phyloP scores from a whole-genome alignment of 768 basidiomycete genomes.

The Royoungia palumana region DNA sequence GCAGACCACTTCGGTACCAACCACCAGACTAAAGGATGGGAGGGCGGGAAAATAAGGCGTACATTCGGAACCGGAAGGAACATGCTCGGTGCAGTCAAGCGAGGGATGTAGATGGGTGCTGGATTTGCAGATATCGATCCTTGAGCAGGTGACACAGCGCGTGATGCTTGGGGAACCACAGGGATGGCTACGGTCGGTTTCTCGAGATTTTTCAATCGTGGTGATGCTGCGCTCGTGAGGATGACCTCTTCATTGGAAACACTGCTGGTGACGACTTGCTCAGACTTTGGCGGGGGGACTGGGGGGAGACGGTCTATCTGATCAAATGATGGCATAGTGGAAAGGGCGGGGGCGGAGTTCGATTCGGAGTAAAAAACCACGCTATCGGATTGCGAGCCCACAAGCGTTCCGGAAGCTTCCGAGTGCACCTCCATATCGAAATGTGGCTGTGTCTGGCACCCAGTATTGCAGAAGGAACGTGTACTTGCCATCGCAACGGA shows the following conservation, averaged over 20 bases:
- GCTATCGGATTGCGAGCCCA: not conserved
- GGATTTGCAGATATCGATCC: constrained; percentile 7
- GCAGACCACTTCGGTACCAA: constrained; percentile 39
- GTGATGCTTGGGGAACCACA: constrained; percentile 30
- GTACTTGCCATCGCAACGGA: not conserved
- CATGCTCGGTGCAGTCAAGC: constrained; percentile 70
- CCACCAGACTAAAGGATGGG: constrained; percentile 59
- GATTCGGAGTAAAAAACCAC: constrained; percentile 11
- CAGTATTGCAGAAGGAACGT: not conserved
- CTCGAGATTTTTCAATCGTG: constrained; percentile 35
- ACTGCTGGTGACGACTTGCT: constrained; percentile 34
- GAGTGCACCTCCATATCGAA: constrained; percentile 8
- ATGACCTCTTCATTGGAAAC: constrained; percentile 45
- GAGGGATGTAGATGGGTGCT: constrained; percentile 55
- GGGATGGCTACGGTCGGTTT: constrained; percentile 53
- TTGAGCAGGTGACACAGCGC: constrained; percentile 47
- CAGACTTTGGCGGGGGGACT: constrained; percentile 6
- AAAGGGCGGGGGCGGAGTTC: constrained; percentile 1
- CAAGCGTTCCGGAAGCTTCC: constrained; percentile 21
- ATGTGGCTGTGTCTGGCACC: constrained; percentile 1
- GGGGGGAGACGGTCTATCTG: constrained; percentile 10
- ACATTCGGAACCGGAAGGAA: constrained; percentile 90
- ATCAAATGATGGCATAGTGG: not conserved
- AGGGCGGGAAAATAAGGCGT: constrained; percentile 48
- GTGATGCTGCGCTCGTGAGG: constrained; percentile 33